Conservation (phyloP, 1,284 basidiomycete genomes). For the Sporisorium iseilematis-ciliati region DNA sequence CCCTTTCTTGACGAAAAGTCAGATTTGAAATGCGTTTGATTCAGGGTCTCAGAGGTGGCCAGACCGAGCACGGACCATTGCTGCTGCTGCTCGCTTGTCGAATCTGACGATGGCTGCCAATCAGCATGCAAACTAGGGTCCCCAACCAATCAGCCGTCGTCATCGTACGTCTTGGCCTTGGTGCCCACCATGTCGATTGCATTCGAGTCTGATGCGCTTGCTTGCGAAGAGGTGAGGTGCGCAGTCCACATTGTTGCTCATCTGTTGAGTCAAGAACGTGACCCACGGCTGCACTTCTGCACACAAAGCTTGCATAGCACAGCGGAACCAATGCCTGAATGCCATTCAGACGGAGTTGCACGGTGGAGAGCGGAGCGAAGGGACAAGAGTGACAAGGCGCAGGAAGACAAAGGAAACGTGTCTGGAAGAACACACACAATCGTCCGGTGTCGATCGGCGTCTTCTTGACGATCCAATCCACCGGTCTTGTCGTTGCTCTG, state of each 20-base stretch:
- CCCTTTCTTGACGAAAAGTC: not conserved
- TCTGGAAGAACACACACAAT: too few species aligned
- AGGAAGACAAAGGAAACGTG: too few species aligned
- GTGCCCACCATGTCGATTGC: not conserved
- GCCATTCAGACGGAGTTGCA: too few species aligned
- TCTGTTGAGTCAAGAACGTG: not conserved
- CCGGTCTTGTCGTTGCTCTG: too few species aligned
- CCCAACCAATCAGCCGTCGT: not conserved
- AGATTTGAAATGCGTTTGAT: conserved; percentile 1
- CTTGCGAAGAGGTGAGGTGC: too few species aligned
- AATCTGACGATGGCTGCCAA: not conserved
- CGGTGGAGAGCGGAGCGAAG: too few species aligned
- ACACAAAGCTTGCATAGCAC: not conserved
- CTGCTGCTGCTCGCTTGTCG: not conserved
- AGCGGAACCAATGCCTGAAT: too few species aligned
- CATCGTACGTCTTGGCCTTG: not conserved
- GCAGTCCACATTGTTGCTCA: not conserved
- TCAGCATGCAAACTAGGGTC: conserved; percentile 5
- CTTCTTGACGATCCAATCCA: too few species aligned
- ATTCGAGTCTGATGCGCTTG: too few species aligned
- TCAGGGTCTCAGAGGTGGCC: not conserved
- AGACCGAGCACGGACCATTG: conserved; percentile 5
- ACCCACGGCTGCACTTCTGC: not conserved
- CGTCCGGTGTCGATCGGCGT: too few species aligned
- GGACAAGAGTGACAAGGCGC: too few species aligned